Evolutionary conservation across 23 red algal genomes (phyloP), one percentile per base, ranked within the genome.

Genomic region (Gracilaria vermiculophylla): DNA sequence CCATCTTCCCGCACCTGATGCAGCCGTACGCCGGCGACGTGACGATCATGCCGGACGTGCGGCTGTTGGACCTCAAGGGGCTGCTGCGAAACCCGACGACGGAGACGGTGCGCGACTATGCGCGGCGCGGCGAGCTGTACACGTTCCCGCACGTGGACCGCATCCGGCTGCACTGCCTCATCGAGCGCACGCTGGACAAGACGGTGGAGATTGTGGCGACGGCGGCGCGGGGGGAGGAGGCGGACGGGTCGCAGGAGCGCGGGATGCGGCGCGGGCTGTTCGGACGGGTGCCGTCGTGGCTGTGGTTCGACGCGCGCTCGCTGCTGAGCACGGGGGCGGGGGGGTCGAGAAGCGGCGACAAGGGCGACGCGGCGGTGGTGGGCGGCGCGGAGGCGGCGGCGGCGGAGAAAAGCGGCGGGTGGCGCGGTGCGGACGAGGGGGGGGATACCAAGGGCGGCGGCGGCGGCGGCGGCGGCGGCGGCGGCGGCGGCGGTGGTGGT

Each of bases 21-120:
- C 93, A 98, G 89, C 96, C 96, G 23, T 98, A 94, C 54, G 88
- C 85, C 49, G 96, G 96, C 40, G 86, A 95, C 67, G 92, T 98
- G 50, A 98, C 92, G 12, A 92, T 98, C 50, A 90, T 95, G 89
- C 87, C 82, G 55, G 92, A 92, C 5, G 73, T 98, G 58, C n/a
- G 78, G 16, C 51, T 92, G 32, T 85, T 36, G 3, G 96, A 98
- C 41, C 62, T 95, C 21, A 23, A 42, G 28, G 33, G 62, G 23
- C 60, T 98, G 76, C 82, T 95, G 60, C 62, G 69, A 11, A 98
- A 98, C 60, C 96, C 96, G 8, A 95, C 87, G 1, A 29, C 61
- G 32, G 76, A 76, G 31, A 54, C 61, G 16, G 64, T 95, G 74
- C 45, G 31, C 5, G 69, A 82, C 43, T 83, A 79, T 41, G 36